Conservation (phyloP, 768 basidiomycete genomes). For the Russula ochroleuca region DNA sequence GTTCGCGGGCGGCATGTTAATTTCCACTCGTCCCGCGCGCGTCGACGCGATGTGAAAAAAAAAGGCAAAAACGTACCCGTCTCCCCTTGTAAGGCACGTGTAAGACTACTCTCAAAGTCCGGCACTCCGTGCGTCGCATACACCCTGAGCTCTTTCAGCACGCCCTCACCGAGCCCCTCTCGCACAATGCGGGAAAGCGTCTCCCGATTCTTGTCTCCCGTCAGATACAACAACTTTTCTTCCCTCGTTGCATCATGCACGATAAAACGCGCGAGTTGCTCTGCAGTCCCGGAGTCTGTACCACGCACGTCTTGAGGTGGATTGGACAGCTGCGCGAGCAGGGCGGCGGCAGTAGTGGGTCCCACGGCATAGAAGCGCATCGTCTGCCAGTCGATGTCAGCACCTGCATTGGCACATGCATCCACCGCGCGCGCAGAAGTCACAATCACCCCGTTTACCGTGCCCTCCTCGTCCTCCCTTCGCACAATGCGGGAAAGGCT, state of each 20-base stretch:
- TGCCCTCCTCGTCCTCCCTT: constrained; percentile 11
- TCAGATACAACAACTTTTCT: constrained; percentile 61
- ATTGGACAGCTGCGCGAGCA: constrained; percentile 31
- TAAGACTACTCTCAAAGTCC: constrained; percentile 46
- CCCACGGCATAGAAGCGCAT: constrained; percentile 81
- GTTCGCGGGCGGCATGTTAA: neutral
- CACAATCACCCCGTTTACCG: constrained; percentile 59
- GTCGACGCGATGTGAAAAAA: neutral
- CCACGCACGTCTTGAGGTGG: constrained; percentile 42
- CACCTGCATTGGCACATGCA: constrained; percentile 47
- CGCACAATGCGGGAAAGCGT: constrained; percentile 51
- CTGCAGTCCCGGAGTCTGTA: constrained; percentile 59
- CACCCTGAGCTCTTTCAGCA: constrained; percentile 53
- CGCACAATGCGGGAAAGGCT: constrained; percentile 43
- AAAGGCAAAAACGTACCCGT: neutral
- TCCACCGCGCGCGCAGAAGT: constrained; percentile 78
- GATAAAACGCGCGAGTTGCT: constrained; percentile 62
- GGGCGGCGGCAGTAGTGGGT: constrained; percentile 50
- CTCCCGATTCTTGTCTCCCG: constrained; percentile 83
- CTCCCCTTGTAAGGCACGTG: constrained; percentile 4
- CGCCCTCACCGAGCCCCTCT: constrained; percentile 38
- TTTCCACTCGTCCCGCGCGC: neutral
- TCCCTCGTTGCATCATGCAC: constrained; percentile 37
- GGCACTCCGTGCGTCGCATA: constrained; percentile 63
- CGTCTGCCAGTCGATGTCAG: constrained; percentile 43